phyloP scores from a whole-genome alignment of 2,329 filamentous ascomycete genomes.

The Diaporthe citri region DNA sequence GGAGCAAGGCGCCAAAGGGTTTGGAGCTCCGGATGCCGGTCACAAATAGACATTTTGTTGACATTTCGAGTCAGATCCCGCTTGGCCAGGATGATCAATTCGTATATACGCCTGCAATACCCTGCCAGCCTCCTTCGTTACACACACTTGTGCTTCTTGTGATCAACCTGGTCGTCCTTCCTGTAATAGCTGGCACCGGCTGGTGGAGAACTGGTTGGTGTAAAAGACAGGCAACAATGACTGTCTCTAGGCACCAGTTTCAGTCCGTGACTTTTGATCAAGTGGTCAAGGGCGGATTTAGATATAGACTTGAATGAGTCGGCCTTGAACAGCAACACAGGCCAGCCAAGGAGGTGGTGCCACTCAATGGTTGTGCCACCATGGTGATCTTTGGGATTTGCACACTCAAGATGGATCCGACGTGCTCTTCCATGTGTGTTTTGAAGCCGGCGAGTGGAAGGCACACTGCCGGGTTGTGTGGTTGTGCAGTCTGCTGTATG shows the following conservation, averaged over 20 bases:
- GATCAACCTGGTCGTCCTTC: neutral
- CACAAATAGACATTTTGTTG: neutral
- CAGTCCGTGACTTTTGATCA: neutral
- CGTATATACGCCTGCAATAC: neutral
- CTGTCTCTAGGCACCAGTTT: neutral
- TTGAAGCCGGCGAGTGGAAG: neutral
- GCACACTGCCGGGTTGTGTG: neutral
- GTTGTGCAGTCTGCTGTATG: neutral
- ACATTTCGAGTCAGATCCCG: conserved; percentile 10
- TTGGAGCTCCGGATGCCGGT: neutral
- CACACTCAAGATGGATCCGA: neutral
- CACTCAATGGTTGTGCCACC: conserved; percentile 19
- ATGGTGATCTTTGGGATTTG: neutral
- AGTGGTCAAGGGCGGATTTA: neutral
- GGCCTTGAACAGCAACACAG: neutral
- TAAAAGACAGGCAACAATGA: neutral
- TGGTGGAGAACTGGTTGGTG: neutral
- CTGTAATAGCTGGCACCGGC: neutral
- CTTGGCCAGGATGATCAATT: conserved; percentile 4
- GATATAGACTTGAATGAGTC: neutral
- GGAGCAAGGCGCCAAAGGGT: neutral
- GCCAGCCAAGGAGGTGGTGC: conserved; percentile 11
- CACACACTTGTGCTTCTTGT: neutral
- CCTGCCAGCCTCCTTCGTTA: neutral
- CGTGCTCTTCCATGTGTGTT: neutral